phyloP scores from a whole-genome alignment of 2,329 filamentous ascomycete genomes.

The Fusarium setosum region DNA sequence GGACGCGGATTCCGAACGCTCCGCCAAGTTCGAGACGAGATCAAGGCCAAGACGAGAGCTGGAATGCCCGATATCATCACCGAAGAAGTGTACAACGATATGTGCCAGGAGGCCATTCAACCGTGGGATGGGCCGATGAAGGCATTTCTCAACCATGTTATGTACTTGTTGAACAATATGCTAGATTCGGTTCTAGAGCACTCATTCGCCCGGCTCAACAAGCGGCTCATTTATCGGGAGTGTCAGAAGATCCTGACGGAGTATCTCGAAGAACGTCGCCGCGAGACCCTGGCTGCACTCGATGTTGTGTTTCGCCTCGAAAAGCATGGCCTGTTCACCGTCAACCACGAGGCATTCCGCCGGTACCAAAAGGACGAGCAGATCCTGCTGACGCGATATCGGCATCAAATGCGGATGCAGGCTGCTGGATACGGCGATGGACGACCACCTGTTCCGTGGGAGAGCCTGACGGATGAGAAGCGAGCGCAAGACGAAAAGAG shows the following conservation, averaged over 20 bases:
- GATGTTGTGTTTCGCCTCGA: slow-evolving; percentile 64
- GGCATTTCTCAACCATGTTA: slow-evolving; percentile 59
- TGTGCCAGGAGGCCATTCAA: slow-evolving; percentile 66
- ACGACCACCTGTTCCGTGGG: slow-evolving; percentile 52
- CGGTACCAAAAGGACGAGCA: slow-evolving; percentile 60
- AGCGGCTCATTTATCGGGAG: slow-evolving; percentile 62
- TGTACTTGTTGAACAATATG: slow-evolving; percentile 58
- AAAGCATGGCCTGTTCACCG: slow-evolving; percentile 66
- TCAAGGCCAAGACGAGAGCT: slow-evolving; percentile 63
- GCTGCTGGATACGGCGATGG: slow-evolving; percentile 47
- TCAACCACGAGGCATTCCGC: slow-evolving; percentile 61
- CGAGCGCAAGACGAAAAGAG: slow-evolving; percentile 55
- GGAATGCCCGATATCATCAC: slow-evolving; percentile 70
- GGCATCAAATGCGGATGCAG: slow-evolving; percentile 62
- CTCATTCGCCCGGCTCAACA: slow-evolving; percentile 59
- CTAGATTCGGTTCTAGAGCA: slow-evolving; percentile 59
- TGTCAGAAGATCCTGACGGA: slow-evolving; percentile 55
- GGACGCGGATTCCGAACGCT: slow-evolving; percentile 59
- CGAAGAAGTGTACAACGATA: slow-evolving; percentile 67
- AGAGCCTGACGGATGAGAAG: slow-evolving; percentile 61
- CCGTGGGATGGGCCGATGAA: slow-evolving; percentile 68
- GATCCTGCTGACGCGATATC: slow-evolving; percentile 56
- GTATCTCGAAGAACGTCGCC: slow-evolving; percentile 56
- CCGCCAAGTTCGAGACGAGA: slow-evolving; percentile 64
- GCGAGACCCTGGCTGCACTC: slow-evolving; percentile 52